Evolutionary conservation across 768 basidiomycete genomes (phyloP).

Genomic region (Tulasnella sp.): DNA sequence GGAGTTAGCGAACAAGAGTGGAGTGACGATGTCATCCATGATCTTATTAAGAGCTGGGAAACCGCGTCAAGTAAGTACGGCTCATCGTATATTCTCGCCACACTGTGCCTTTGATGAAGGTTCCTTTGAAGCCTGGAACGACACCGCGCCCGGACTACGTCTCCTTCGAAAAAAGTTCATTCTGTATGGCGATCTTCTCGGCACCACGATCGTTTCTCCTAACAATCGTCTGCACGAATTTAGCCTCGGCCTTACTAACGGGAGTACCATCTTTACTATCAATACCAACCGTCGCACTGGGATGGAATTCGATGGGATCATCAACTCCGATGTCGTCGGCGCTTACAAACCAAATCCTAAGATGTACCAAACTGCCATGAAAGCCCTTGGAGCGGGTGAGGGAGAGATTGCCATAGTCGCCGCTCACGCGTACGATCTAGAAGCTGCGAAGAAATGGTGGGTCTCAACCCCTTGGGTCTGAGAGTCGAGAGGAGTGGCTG

Average conservation of each 20-base stretch:
- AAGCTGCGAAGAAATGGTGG: constrained; percentile 27
- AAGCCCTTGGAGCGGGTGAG: neutral
- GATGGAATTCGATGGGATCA: constrained; percentile 20
- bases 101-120: neutral
- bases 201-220: neutral
- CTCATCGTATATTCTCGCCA: neutral
- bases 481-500: no score
- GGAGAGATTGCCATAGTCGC: constrained; percentile 28
- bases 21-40: constrained; percentile 21
- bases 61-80: constrained; percentile 1
- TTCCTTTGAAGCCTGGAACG: constrained; percentile 16
- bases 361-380: constrained; percentile 25
- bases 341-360: constrained; percentile 27
- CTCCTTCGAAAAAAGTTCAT: constrained; percentile 21
- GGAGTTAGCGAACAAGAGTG: constrained; percentile 20
- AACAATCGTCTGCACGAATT: neutral
- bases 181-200: neutral
- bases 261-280: constrained; percentile 15
- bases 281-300: constrained; percentile 18
- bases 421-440: constrained; percentile 27
- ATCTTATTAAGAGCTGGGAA: constrained; percentile 25
- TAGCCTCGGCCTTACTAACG: constrained; percentile 27
- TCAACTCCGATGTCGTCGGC: constrained; percentile 26
- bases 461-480: neutral
- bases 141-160: constrained; percentile 24